Evolutionary conservation across 106 monocot species (phyloP).

Genomic region (Platanthera zijinensis): DNA sequence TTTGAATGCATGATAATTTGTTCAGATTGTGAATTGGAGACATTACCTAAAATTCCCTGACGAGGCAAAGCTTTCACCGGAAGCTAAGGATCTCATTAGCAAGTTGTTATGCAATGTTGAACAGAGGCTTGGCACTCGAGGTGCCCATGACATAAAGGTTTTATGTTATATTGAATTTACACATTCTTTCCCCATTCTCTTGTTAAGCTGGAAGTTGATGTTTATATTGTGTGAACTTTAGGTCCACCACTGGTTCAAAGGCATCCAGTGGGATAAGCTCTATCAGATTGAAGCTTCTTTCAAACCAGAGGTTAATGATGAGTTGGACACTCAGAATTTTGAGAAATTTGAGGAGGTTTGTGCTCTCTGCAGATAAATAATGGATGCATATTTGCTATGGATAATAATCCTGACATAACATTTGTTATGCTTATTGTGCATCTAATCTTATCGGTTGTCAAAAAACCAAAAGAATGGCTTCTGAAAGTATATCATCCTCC

Average conservation of each 20-base stretch:
- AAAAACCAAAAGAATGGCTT: no score
- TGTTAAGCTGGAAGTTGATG: neutral
- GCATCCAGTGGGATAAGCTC: slow-evolving; percentile 62
- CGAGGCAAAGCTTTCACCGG: slow-evolving; percentile 90
- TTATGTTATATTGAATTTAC: neutral
- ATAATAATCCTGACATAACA: no score
- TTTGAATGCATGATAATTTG: neutral
- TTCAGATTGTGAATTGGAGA: slow-evolving; percentile 99
- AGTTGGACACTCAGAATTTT: slow-evolving; percentile 93
- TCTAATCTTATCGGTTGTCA: no score
- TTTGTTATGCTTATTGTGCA: no score
- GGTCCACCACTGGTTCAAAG: slow-evolving; percentile 92
- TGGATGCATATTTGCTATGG: no score
- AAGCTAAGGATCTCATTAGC: slow-evolving; percentile 94
- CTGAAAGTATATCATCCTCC: no score
- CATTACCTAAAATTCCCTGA: slow-evolving; percentile 91
- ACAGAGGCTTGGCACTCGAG: slow-evolving; percentile 88
- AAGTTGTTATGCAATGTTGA: slow-evolving; percentile 89
- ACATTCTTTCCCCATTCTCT: neutral
- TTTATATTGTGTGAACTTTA: slow-evolving; percentile 16
- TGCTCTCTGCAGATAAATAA: no score
- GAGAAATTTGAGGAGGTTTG: slow-evolving; percentile 97
- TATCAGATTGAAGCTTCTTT: slow-evolving; percentile 98
- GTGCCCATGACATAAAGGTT: slow-evolving; percentile 98
- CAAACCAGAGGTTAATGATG: slow-evolving; percentile 80